A percentile compares a stretch with the other conserved stretches of the same genome.
Evolutionary conservation across 768 basidiomycete genomes (phyloP).

Genomic region (Jaapia argillacea): DNA sequence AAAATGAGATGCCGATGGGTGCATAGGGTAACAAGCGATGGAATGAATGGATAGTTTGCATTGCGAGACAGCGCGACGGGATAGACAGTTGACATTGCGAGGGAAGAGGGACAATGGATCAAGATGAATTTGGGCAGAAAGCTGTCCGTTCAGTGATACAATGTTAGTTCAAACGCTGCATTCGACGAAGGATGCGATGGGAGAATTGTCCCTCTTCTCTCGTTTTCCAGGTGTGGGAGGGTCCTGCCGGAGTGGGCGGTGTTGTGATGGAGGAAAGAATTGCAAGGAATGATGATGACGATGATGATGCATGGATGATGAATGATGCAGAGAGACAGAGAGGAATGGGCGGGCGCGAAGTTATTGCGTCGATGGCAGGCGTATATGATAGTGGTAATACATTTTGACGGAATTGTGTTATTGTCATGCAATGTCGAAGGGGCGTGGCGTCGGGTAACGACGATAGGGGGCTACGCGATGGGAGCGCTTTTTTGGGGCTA

Average conservation of each 20-base stretch:
- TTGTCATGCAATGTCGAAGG: conserved; percentile 38
- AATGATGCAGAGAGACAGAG: conserved; percentile 47
- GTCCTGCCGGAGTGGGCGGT: not conserved
- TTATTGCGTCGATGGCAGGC: conserved; percentile 44
- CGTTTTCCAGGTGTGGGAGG: not conserved
- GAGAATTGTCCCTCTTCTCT: not conserved
- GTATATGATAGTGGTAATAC: conserved; percentile 62
- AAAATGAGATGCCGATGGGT: conserved; percentile 40
- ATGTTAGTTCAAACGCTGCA: too few relatives aligned
- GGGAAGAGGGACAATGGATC: not conserved
- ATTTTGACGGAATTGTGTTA: conserved; percentile 54
- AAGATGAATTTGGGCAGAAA: too few relatives aligned
- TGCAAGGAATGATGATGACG: not conserved
- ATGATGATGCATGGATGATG: conserved; percentile 53
- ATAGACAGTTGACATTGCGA: not conserved
- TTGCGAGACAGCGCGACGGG: not conserved
- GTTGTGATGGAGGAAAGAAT: not conserved
- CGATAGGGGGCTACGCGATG: conserved; percentile 9
- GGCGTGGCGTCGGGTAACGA: conserved; percentile 20
- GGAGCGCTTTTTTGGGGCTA: conserved; percentile 22
- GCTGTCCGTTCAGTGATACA: too few relatives aligned
- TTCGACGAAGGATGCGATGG: too few relatives aligned
- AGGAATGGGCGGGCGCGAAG: conserved; percentile 34
- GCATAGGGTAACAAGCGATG: conserved; percentile 47
- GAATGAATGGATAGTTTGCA: conserved; percentile 17